A percentile compares a stretch with the other conserved stretches of the same genome.
phyloP scores from a whole-genome alignment of 1,284 basidiomycete species.

The Puccinia novopanici region DNA sequence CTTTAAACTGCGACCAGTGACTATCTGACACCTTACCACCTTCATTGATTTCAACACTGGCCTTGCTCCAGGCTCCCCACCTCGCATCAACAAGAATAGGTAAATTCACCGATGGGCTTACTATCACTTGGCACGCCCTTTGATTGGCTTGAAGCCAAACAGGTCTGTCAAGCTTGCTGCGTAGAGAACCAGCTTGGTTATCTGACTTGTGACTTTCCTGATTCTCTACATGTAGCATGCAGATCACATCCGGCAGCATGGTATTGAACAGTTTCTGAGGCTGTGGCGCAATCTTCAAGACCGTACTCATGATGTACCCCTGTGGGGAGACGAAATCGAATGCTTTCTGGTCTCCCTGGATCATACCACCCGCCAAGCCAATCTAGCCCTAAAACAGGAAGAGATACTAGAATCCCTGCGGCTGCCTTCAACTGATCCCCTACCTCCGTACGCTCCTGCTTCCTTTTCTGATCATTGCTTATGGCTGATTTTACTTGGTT shows the following conservation, averaged over 20 bases:
- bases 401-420: conserved; percentile 72
- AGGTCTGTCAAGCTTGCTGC: conserved; percentile 50
- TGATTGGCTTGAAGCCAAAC: conserved; percentile 83
- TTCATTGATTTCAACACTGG: too few species aligned
- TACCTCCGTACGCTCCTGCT: conserved; percentile 17
- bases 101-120: conserved; percentile 77
- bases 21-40: too few species aligned
- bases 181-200: neutral
- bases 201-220: neutral
- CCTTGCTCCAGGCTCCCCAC: too few species aligned
- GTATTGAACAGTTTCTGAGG: conserved; percentile 90
- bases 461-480: conserved; percentile 12
- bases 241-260: conserved; percentile 86
- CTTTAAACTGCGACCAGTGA: too few species aligned
- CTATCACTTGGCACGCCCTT: conserved; percentile 92
- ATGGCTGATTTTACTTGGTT: neutral
- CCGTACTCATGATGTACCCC: conserved; percentile 82
- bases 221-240: conserved; percentile 65
- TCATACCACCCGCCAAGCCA: conserved; percentile 74
- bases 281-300: conserved; percentile 91
- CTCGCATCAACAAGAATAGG: too few species aligned
- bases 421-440: conserved; percentile 49
- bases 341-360: conserved; percentile 93
- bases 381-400: conserved; percentile 84
- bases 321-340: conserved; percentile 99